Base-by-base conservation (phyloP, 2,329 filamentous ascomycete species). In the Fusarium veterinarium region DNA sequence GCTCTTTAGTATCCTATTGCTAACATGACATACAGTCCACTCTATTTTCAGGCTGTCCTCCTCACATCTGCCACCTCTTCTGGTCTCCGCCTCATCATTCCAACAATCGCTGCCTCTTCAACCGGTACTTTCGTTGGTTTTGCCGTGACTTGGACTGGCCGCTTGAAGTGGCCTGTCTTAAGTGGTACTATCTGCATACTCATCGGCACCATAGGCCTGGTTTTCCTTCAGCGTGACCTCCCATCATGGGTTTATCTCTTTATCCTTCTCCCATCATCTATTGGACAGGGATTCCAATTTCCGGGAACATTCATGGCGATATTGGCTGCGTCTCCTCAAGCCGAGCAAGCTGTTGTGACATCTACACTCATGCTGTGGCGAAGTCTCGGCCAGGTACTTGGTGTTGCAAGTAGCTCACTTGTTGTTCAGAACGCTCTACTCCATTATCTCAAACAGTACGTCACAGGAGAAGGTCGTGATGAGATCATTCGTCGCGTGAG, bases 31-130 rank as follows among this genome's bases (percentile, higher is more conserved):
- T 42, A 46, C 17, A 90, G 90, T 10, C 93, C 93, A 1, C 84
- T 95, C 12, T 95, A 91, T 83, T 95, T 93, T 82, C 92, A 94
- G 79, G 91, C 91, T 41, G 92, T 94, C 31, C 90, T 93, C 52
- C 86, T 92, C 57, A 90, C 91, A 64, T 88, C 86, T 10, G 91
- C 93, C 20, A 94, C 92, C 1, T 84, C 86, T 30, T 93, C 92
- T 1, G 93, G 93, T n/a, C 87, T 94, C 33, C 88, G 91, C 46
- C 90, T 95, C 59, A 86, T 93, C 25, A 84, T 91, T 11, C 90
- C 91, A 8, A 89, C 90, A 1, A 74, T 90, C 31, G 87, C 87
- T 5, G 81, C 88, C 33, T 90, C 90, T 46, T 49, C 81, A 38
- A 82, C 85, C 11, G 91, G 90, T 48, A 85, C 89, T 3, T 78